A percentile compares a stretch with the other conserved stretches of the same genome.
Evolutionary conservation across 495 filamentous ascomycete species (phyloP).

Genomic region (Neurospora sp.): DNA sequence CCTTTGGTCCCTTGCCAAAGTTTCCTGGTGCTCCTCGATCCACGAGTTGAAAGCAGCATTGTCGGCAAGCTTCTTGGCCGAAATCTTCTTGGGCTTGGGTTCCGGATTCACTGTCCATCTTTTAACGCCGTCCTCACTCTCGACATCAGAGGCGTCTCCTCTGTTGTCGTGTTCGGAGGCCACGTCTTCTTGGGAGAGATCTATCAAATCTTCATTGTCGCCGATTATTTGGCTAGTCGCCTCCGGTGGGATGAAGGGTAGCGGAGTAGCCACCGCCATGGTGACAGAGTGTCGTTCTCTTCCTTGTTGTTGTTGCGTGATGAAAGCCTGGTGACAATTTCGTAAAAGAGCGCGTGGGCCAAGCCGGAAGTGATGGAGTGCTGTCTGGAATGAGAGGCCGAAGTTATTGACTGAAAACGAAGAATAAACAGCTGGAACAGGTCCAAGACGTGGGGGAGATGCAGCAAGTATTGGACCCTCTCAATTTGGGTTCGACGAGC

Average conservation of each 20-base stretch:
- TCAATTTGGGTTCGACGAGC: neutral
- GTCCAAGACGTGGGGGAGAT: neutral
- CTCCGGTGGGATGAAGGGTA: neutral
- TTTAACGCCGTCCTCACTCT: conserved; percentile 21
- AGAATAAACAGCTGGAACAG: neutral
- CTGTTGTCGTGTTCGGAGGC: conserved; percentile 7
- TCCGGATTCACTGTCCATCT: conserved; percentile 13
- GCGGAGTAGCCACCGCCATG: neutral
- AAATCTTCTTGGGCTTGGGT: conserved; percentile 25
- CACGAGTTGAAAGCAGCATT: conserved; percentile 44
- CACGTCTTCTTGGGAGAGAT: neutral
- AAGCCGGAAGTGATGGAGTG: neutral
- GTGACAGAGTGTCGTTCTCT: neutral
- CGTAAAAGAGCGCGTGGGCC: neutral
- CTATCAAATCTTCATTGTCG: neutral
- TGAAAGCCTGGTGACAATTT: neutral
- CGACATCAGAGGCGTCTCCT: conserved; percentile 6
- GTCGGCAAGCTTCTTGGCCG: conserved; percentile 39
- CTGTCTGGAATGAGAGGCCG: neutral
- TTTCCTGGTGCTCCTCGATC: conserved; percentile 24
- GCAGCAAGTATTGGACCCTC: neutral
- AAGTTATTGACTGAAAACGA: neutral
- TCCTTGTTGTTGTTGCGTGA: neutral
- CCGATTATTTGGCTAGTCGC: neutral
- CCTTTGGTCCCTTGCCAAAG: conserved; percentile 1